Evolutionary conservation across 176 grass and related monocot genomes (phyloP).

Genomic region (Zizania latifolia): DNA sequence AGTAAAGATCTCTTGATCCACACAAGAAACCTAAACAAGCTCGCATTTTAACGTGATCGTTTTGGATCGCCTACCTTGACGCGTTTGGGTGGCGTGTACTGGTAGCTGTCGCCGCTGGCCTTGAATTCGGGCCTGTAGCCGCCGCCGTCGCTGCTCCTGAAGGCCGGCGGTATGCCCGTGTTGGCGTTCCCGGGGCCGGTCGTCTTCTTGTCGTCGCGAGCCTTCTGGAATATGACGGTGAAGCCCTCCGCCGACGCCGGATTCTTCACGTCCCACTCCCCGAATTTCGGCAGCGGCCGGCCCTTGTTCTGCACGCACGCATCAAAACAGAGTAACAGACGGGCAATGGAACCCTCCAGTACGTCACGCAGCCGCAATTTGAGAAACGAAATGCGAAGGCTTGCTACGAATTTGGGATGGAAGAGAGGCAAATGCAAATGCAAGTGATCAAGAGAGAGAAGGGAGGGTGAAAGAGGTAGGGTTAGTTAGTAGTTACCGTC

Average conservation of each 20-base stretch:
- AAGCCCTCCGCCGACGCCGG: slow-evolving; percentile 54
- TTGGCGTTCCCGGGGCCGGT: slow-evolving; percentile 13
- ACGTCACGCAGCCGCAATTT: background rate
- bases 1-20: background rate
- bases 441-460: too few species aligned
- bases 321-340: too few species aligned
- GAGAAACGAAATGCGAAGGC: background rate
- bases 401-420: too few species aligned
- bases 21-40: background rate
- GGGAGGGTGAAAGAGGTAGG: too few species aligned
- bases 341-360: background rate
- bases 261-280: slow-evolving; percentile 71
- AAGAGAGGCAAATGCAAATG: too few species aligned
- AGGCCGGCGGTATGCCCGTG: slow-evolving; percentile 18
- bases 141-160: slow-evolving; percentile 4
- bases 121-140: slow-evolving; percentile 7
- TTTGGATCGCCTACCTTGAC: slow-evolving; percentile 3
- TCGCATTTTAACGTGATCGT: background rate
- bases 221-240: slow-evolving; percentile 71
- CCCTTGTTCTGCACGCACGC: slow-evolving; percentile 37
- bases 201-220: slow-evolving; percentile 57
- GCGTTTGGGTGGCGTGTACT: slow-evolving; percentile 24
- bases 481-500: too few species aligned
- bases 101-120: background rate
- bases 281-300: slow-evolving; percentile 59